phyloP scores from a whole-genome alignment of 1,284 basidiomycete species.

The Ustilago cynodontis region DNA sequence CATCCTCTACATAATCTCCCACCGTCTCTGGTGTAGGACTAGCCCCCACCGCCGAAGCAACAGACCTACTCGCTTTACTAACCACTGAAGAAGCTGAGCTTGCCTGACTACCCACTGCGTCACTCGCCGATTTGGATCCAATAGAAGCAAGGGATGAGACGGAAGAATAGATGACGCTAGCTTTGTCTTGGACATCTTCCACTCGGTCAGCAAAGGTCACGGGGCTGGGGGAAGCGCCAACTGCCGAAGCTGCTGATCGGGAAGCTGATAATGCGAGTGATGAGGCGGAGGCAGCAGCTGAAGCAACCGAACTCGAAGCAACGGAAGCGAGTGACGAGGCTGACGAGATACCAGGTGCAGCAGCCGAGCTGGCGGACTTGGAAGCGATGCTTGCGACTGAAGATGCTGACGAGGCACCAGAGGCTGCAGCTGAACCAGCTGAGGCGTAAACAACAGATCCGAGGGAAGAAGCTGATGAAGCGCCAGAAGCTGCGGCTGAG shows the following conservation, averaged over 20 bases:
- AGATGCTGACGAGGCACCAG: background rate
- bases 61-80: slow-evolving; percentile 16
- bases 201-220: background rate
- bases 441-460: background rate
- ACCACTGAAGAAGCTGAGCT: slow-evolving; percentile 9
- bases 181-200: background rate
- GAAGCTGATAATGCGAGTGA: slow-evolving; percentile 19
- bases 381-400: background rate
- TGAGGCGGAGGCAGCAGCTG: slow-evolving; percentile 8
- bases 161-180: background rate
- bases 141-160: too few species aligned
- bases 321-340: background rate
- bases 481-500: slow-evolving; percentile 9
- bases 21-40: slow-evolving; percentile 32
- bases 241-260: slow-evolving; percentile 4
- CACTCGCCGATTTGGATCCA: too few species aligned
- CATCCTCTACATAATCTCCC: slow-evolving; percentile 34
- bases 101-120: background rate
- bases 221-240: background rate
- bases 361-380: background rate
- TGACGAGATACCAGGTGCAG: background rate
- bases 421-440: background rate
- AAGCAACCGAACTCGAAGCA: background rate
- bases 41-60: slow-evolving; percentile 21
- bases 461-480: slow-evolving; percentile 10